phyloP scores from a whole-genome alignment of 2,329 filamentous ascomycete genomes.

The Xylaria sp. region DNA sequence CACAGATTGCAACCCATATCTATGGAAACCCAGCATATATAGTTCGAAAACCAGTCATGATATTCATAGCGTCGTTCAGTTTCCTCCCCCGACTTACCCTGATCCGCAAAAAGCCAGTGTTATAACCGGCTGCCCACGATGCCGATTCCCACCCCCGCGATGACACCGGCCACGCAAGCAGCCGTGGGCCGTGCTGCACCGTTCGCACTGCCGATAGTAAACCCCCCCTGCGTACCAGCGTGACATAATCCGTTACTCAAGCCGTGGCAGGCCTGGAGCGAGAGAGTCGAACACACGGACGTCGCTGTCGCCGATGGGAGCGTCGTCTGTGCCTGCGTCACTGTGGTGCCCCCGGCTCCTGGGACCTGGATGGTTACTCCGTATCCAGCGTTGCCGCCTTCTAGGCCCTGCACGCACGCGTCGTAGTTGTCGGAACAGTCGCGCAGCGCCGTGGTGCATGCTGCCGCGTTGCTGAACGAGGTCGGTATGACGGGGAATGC shows the following conservation, averaged over 20 bases:
- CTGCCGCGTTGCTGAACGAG: conserved; percentile 61
- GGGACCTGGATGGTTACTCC: conserved; percentile 68
- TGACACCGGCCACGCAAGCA: conserved; percentile 47
- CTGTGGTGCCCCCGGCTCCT: conserved; percentile 64
- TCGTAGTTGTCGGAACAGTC: conserved; percentile 66
- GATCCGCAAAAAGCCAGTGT: background rate
- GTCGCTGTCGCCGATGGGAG: conserved; percentile 60
- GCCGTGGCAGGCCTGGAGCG: conserved; percentile 62
- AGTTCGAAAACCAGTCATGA: conserved; percentile 25
- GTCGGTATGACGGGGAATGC: conserved; percentile 69
- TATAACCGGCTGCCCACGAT: conserved; percentile 46
- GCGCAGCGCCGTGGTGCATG: conserved; percentile 63
- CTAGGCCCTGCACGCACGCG: conserved; percentile 63
- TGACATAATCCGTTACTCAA: conserved; percentile 57
- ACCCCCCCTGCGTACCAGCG: conserved; percentile 44
- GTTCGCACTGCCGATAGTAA: conserved; percentile 47
- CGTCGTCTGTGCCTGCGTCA: conserved; percentile 55
- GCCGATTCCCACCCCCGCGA: conserved; percentile 50
- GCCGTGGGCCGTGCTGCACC: conserved; percentile 45
- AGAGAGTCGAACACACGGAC: conserved; percentile 67
- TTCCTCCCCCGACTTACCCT: background rate
- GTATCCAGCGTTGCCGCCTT: conserved; percentile 55
- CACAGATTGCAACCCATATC: conserved; percentile 8
- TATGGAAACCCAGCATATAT: conserved; percentile 22
- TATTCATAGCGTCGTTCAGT: conserved; percentile 36